Evolutionary conservation across 176 grass and related monocot genomes (phyloP).

Genomic region (Stipa capillata): DNA sequence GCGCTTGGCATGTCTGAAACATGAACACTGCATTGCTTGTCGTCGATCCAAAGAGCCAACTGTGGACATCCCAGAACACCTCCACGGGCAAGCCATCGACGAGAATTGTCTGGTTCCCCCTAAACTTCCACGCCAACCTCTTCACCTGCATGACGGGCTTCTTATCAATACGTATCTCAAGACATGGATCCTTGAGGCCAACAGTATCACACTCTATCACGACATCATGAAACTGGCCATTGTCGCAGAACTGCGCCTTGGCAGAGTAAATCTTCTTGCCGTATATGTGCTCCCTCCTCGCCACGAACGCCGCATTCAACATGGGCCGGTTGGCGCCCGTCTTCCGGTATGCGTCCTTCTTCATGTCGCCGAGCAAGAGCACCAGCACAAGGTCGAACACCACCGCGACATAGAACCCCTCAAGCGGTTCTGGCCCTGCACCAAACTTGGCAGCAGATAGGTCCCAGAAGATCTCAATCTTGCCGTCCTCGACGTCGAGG

Average conservation of each 20-base stretch:
- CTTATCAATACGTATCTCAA: conserved; percentile 60
- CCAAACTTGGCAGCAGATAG: conserved; percentile 59
- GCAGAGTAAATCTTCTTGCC: conserved; percentile 62
- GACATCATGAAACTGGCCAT: conserved; percentile 52
- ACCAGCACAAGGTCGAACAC: conserved; percentile 54
- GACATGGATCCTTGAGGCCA: conserved; percentile 49
- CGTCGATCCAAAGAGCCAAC: conserved; percentile 51
- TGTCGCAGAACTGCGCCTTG: conserved; percentile 59
- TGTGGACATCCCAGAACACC: conserved; percentile 74
- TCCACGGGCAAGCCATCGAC: conserved; percentile 62
- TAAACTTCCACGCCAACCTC: conserved; percentile 57
- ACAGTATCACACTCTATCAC: conserved; percentile 43
- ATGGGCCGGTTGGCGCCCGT: conserved; percentile 27
- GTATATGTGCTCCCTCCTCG: conserved; percentile 57
- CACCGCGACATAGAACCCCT: conserved; percentile 53
- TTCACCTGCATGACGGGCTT: conserved; percentile 67
- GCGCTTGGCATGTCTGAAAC: conserved; percentile 54
- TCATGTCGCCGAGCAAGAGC: conserved; percentile 60
- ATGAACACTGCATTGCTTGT: conserved; percentile 56
- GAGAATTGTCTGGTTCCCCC: conserved; percentile 69
- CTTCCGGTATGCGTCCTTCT: conserved; percentile 58
- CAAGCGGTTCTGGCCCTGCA: conserved; percentile 34
- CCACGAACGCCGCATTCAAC: conserved; percentile 43
- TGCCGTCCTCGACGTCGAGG: conserved; percentile 45
- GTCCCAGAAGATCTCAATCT: conserved; percentile 71